Evolutionary conservation across 2,329 filamentous ascomycete species (phyloP).

Genomic region (Colletotrichum brevisporum): DNA sequence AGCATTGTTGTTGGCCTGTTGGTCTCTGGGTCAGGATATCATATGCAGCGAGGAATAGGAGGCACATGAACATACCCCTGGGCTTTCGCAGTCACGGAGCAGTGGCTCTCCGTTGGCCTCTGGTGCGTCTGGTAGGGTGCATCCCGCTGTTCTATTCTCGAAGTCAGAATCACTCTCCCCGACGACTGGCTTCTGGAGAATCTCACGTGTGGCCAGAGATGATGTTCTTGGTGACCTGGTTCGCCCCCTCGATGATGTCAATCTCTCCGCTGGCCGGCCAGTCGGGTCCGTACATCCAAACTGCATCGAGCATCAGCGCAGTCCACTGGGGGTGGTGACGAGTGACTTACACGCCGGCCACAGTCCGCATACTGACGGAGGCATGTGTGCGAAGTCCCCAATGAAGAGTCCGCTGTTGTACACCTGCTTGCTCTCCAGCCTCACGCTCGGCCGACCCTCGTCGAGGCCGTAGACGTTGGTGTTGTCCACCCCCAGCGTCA

Average conservation of each 20-base stretch:
- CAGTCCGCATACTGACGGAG: constrained; percentile 76
- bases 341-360: constrained; percentile 77
- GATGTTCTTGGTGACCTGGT: constrained; percentile 70
- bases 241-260: constrained; percentile 80
- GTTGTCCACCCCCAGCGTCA: constrained; percentile 63
- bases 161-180: constrained; percentile 14
- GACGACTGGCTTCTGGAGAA: not conserved
- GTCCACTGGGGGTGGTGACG: too few species aligned
- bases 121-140: constrained; percentile 44
- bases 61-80: constrained; percentile 28
- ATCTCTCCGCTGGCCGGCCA: constrained; percentile 78
- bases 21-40: constrained; percentile 1
- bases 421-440: constrained; percentile 74
- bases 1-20: constrained; percentile 49
- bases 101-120: constrained; percentile 35
- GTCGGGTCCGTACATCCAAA: constrained; percentile 67
- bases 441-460: constrained; percentile 71
- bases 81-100: constrained; percentile 45
- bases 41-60: not conserved
- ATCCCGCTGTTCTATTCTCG: constrained; percentile 44
- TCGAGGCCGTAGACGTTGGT: constrained; percentile 53
- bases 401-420: constrained; percentile 80
- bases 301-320: constrained; percentile 38
- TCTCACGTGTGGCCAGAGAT: constrained; percentile 73
- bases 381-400: constrained; percentile 81